These are phyloP conservation scores for Umbelopsis sp. DNA, from an alignment of 192 early-diverging fungal species.

Conservation along the genomic window DNA sequence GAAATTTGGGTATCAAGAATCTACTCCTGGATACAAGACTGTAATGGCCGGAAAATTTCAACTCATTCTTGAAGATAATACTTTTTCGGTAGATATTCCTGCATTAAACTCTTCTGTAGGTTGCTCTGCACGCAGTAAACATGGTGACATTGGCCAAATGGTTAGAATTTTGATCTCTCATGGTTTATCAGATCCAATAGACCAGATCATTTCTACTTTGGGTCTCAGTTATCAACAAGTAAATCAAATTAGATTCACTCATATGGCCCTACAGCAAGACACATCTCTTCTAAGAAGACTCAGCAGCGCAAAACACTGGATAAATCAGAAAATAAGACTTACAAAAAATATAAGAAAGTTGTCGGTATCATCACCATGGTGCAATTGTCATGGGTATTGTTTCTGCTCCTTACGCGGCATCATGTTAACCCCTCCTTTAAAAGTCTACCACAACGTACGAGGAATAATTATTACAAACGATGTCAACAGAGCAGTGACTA, in stretches of 20 bases:
- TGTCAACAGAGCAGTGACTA: not conserved
- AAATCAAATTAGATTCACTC: not conserved
- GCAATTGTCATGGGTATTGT: not conserved
- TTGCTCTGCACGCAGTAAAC: not conserved
- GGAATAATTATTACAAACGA: not conserved
- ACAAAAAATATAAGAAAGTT: not conserved
- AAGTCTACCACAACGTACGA: not conserved
- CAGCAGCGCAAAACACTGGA: not conserved
- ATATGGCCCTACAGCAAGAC: not conserved
- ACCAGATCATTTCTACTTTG: not conserved
- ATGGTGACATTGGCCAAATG: not conserved
- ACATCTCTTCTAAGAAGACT: not conserved
- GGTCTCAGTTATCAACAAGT: not conserved
- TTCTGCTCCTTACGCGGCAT: slow-evolving; percentile 3
- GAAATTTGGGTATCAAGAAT: not conserved
- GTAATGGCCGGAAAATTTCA: not conserved
- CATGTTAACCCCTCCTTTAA: not conserved
- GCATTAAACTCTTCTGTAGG: not conserved
- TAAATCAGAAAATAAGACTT: not conserved
- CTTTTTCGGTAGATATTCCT: not conserved
- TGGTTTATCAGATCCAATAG: not conserved
- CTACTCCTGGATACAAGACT: not conserved
- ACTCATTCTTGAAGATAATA: not conserved
- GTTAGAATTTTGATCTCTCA: not conserved
- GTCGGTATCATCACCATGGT: not conserved